A percentile compares a stretch with the other conserved stretches of the same genome.
phyloP scores from a whole-genome alignment of 1,139 yeast genomes.

The Sugiyamaella sp. region DNA sequence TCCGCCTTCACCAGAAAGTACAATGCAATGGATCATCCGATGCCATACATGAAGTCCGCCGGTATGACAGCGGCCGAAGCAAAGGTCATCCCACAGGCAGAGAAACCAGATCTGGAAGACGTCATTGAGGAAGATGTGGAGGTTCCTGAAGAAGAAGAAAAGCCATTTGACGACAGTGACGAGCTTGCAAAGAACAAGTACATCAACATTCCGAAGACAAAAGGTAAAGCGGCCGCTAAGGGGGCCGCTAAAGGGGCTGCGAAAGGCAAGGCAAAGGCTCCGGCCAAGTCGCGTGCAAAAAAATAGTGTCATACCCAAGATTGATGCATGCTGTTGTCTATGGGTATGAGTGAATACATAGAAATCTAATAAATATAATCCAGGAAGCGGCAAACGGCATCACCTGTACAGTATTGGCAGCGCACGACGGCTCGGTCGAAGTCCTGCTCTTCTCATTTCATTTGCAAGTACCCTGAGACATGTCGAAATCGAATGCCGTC shows the following conservation, averaged over 20 bases:
- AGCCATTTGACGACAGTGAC: constrained; percentile 45
- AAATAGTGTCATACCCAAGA: constrained; percentile 3
- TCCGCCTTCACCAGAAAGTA: constrained; percentile 85
- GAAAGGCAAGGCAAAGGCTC: constrained; percentile 27
- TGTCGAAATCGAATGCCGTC: not conserved
- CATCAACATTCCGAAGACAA: constrained; percentile 48
- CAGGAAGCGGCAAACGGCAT: not conserved
- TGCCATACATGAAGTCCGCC: constrained; percentile 78
- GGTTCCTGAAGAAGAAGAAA: constrained; percentile 58
- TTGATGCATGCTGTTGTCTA: too few relatives aligned
- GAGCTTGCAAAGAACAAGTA: constrained; percentile 59
- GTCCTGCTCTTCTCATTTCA: too few relatives aligned
- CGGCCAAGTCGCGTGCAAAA: constrained; percentile 28
- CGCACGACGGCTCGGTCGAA: not conserved
- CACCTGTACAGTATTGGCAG: not conserved
- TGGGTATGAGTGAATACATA: too few relatives aligned
- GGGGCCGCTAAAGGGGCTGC: constrained; percentile 19
- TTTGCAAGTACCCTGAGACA: not conserved
- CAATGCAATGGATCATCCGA: constrained; percentile 76
- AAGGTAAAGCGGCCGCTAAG: constrained; percentile 30
- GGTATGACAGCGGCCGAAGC: constrained; percentile 48
- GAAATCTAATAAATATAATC: not conserved
- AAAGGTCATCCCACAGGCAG: constrained; percentile 36
- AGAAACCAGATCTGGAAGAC: constrained; percentile 62
- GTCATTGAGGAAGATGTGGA: constrained; percentile 61